Evolutionary conservation across 2,329 filamentous ascomycete species (phyloP).

Genomic region (Ceratocystiopsis minuta): DNA sequence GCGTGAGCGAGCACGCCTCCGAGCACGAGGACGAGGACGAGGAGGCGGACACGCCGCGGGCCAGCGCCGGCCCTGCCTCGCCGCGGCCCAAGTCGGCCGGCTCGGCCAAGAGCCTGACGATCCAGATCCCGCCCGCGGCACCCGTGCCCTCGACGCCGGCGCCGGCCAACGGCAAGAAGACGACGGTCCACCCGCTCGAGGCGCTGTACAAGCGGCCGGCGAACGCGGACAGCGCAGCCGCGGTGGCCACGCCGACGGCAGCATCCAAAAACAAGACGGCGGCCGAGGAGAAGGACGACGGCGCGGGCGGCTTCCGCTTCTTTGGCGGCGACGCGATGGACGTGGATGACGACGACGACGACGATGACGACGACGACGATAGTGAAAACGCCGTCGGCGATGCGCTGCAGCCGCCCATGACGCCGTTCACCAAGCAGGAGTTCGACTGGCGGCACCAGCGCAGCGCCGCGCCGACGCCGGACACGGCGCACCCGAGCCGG

Average conservation of each 20-base stretch:
- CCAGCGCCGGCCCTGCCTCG: slow-evolving; percentile 22
- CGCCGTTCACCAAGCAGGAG: slow-evolving; percentile 68
- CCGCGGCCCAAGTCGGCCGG: slow-evolving; percentile 30
- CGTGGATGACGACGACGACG: slow-evolving; percentile 26
- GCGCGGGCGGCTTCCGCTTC: slow-evolving; percentile 47
- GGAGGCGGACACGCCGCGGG: slow-evolving; percentile 17
- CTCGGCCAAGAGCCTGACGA: slow-evolving; percentile 31
- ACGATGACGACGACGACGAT: slow-evolving; percentile 20
- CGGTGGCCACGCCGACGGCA: slow-evolving; percentile 14
- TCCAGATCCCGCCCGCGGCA: slow-evolving; percentile 29
- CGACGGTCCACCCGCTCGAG: slow-evolving; percentile 62
- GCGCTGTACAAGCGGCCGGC: slow-evolving; percentile 72
- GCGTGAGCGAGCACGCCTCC: slow-evolving; percentile 12
- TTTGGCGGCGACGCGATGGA: slow-evolving; percentile 31
- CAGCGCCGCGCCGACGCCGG: slow-evolving; percentile 85
- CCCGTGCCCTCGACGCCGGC: slow-evolving; percentile 14
- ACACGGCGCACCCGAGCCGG: slow-evolving; percentile 63
- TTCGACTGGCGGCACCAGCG: slow-evolving; percentile 56
- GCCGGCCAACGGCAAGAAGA: slow-evolving; percentile 22
- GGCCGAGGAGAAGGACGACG: slow-evolving; percentile 15
- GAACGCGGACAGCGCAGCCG: slow-evolving; percentile 20
- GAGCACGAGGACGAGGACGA: slow-evolving; percentile 3
- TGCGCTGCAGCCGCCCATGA: slow-evolving; percentile 38
- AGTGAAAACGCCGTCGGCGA: slow-evolving; percentile 14
- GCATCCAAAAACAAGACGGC: not conserved